These are phyloP conservation scores for Bjerkandera adusta DNA, from an alignment of 1,284 basidiomycete species.

Conservation along the genomic window DNA sequence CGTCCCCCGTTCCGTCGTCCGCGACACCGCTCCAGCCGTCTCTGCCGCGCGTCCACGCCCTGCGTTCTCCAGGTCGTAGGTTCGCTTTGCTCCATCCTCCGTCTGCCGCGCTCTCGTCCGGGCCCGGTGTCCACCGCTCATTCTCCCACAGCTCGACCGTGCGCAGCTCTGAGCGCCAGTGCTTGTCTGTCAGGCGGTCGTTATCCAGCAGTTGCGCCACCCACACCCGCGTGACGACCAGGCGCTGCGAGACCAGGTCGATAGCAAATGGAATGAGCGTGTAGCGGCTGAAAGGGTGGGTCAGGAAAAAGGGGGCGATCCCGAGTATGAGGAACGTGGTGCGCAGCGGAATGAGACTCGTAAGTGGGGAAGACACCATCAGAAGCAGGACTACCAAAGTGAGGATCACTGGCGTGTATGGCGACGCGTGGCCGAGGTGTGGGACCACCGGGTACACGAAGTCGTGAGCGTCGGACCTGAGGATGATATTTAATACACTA, in stretches of 20 bases:
- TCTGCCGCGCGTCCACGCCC: slow-evolving; percentile 65
- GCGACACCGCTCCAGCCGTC: slow-evolving; percentile 69
- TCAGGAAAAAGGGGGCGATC: slow-evolving; percentile 47
- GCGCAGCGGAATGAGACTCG: slow-evolving; percentile 54
- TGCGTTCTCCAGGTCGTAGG: slow-evolving; percentile 52
- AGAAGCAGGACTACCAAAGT: slow-evolving; percentile 43
- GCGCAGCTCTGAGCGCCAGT: slow-evolving; percentile 59
- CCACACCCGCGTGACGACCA: slow-evolving; percentile 22
- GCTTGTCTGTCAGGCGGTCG: slow-evolving; percentile 58
- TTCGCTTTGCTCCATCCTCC: slow-evolving; percentile 58
- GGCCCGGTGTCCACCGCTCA: slow-evolving; percentile 48
- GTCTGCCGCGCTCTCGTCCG: slow-evolving; percentile 24
- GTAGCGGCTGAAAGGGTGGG: slow-evolving; percentile 47
- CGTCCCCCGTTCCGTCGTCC: slow-evolving; percentile 42
- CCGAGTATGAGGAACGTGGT: slow-evolving; percentile 55
- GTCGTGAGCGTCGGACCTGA: slow-evolving; percentile 46
- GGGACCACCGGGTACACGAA: slow-evolving; percentile 32
- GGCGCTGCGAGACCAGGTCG: slow-evolving; percentile 20
- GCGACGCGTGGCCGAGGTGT: slow-evolving; percentile 48
- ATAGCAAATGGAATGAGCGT: slow-evolving; percentile 29
- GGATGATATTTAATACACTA: neutral
- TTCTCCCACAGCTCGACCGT: slow-evolving; percentile 79
- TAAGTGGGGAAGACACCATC: slow-evolving; percentile 45
- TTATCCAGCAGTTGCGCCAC: slow-evolving; percentile 54
- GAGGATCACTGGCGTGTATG: slow-evolving; percentile 54